Percentiles rank a stretch among this genome's conserved stretches.
Evolutionary conservation across 179 eudicot genomes (phyloP).

Genomic region (Monotropa hypopitys): DNA sequence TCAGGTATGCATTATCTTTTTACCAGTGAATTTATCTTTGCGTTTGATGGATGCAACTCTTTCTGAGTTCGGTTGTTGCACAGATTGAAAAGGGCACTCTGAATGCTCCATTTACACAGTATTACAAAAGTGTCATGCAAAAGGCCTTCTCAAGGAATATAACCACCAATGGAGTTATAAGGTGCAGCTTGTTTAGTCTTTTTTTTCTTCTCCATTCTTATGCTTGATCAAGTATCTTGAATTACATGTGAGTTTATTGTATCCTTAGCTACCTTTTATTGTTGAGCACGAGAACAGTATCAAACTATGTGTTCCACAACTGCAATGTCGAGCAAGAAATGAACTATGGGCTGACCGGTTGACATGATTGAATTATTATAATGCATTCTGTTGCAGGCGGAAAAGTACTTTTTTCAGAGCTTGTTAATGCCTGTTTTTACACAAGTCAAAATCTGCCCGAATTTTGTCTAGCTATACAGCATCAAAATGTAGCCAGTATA

Average conservation of each 20-base stretch:
- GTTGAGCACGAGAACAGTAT: not conserved
- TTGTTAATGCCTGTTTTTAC: not conserved
- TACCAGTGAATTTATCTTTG: not conserved
- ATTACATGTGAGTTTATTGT: not conserved
- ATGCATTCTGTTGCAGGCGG: not conserved
- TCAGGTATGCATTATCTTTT: constrained; percentile 38
- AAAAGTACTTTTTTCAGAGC: not conserved
- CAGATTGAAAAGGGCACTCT: constrained; percentile 55
- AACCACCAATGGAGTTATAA: constrained; percentile 19
- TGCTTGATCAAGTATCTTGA: not conserved
- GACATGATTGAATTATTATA: not conserved
- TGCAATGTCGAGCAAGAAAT: not conserved
- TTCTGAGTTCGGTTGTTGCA: constrained; percentile 12
- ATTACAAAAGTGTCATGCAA: constrained; percentile 55
- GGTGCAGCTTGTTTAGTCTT: constrained; percentile 21
- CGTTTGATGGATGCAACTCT: constrained; percentile 7
- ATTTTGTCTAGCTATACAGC: not conserved
- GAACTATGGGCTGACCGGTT: not conserved
- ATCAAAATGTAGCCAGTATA: not conserved
- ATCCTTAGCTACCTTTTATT: not conserved
- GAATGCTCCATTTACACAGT: constrained; percentile 58
- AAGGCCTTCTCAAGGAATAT: constrained; percentile 44
- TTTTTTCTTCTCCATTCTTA: too few relatives aligned
- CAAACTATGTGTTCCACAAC: not conserved
- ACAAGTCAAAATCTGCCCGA: not conserved